Conservation (phyloP, 257 asterid species). For the Capsicum pubescens region DNA sequence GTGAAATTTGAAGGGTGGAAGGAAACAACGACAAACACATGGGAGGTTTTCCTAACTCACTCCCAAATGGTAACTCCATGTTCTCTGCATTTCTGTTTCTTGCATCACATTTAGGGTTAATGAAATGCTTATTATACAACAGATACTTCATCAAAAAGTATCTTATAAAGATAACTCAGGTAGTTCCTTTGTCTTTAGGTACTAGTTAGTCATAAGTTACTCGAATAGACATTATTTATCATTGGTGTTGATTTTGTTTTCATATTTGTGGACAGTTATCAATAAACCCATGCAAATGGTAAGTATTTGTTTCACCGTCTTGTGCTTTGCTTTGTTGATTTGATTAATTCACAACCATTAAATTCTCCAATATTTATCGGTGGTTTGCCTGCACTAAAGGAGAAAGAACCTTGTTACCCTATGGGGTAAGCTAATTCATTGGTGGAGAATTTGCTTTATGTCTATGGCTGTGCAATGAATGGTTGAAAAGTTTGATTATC, state of each 20-base stretch:
- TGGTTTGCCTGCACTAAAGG: slow-evolving; percentile 4
- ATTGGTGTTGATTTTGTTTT: neutral
- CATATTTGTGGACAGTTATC: neutral
- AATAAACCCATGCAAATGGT: neutral
- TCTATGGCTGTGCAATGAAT: neutral
- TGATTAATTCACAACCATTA: slow-evolving; percentile 15
- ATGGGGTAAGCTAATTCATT: slow-evolving; percentile 1
- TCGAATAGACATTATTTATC: neutral
- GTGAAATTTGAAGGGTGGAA: slow-evolving; percentile 75
- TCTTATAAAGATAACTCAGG: neutral
- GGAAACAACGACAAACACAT: slow-evolving; percentile 46
- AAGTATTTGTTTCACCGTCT: neutral
- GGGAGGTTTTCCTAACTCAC: slow-evolving; percentile 77
- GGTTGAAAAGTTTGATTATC: slow-evolving; percentile 5
- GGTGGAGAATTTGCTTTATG: neutral
- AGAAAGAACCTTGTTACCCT: neutral
- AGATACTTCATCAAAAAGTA: slow-evolving; percentile 16
- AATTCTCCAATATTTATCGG: slow-evolving; percentile 18
- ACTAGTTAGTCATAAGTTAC: neutral
- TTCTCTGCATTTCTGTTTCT: slow-evolving; percentile 1
- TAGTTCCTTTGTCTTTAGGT: neutral
- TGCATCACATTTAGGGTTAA: neutral
- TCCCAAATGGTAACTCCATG: slow-evolving; percentile 75
- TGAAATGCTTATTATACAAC: neutral
- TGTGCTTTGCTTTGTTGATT: slow-evolving; percentile 1